Evolutionary conservation across 495 filamentous ascomycete genomes (phyloP).

Genomic region (Penicillium lagena): DNA sequence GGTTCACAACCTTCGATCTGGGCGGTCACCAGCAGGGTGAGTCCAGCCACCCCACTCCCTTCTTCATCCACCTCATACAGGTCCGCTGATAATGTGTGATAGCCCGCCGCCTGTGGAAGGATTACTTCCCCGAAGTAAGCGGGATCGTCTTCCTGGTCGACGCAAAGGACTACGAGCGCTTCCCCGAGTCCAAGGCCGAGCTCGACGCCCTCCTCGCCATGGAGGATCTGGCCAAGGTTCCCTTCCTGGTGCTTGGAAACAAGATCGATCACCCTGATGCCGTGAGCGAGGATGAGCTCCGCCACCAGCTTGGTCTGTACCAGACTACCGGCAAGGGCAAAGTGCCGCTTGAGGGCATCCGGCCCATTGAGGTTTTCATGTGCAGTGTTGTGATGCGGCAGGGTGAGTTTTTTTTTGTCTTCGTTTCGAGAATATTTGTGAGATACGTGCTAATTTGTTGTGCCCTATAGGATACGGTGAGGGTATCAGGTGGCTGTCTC

Average conservation of each 20-base stretch:
- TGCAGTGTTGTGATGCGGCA: conserved; percentile 98
- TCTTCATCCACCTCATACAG: background rate
- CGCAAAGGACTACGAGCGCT: conserved; percentile 91
- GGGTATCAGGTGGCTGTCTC: conserved; percentile 49
- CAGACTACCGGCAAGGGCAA: conserved; percentile 98
- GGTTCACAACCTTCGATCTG: conserved; percentile 96
- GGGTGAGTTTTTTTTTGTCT: conserved; percentile 44
- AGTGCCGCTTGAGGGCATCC: conserved; percentile 87
- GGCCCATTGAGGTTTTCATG: conserved; percentile 98
- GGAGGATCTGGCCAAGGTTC: conserved; percentile 90
- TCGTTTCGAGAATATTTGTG: background rate
- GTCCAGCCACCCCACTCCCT: conserved; percentile 11
- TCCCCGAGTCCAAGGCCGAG: conserved; percentile 91
- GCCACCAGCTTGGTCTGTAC: conserved; percentile 83
- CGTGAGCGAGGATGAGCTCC: conserved; percentile 88
- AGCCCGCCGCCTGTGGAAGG: conserved; percentile 96
- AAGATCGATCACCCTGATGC: conserved; percentile 98
- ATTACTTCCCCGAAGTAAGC: conserved; percentile 97
- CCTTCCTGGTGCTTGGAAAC: conserved; percentile 92
- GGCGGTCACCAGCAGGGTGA: conserved; percentile 95
- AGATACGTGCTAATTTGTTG: conserved; percentile 1
- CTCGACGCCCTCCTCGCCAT: conserved; percentile 89
- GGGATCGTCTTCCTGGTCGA: conserved; percentile 98
- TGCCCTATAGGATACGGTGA: conserved; percentile 41
- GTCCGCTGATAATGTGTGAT: conserved; percentile 1